These are phyloP conservation scores for Adansonia gregorii DNA, from an alignment of 441 rosid genomes.

Conservation along the genomic window DNA sequence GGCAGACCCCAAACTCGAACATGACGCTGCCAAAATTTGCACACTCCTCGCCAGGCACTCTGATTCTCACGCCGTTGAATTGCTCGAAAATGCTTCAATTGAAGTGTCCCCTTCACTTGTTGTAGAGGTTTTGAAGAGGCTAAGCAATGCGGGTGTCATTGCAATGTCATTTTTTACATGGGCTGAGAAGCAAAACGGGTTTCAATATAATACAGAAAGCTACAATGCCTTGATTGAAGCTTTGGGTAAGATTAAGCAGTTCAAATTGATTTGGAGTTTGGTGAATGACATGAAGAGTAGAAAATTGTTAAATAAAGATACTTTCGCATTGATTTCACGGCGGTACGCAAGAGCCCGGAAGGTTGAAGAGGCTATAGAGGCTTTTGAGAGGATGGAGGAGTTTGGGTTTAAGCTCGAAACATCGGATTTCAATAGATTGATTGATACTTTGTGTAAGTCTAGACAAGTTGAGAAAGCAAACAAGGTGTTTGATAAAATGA, in stretches of 20 bases:
- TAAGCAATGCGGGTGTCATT: slow-evolving; percentile 73
- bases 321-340: slow-evolving; percentile 71
- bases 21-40: slow-evolving; percentile 57
- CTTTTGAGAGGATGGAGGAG: slow-evolving; percentile 73
- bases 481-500: slow-evolving; percentile 82
- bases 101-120: slow-evolving; percentile 54
- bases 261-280: slow-evolving; percentile 60
- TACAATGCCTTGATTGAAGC: slow-evolving; percentile 78
- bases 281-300: slow-evolving; percentile 72
- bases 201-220: slow-evolving; percentile 54
- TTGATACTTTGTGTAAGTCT: slow-evolving; percentile 68
- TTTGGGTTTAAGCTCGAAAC: slow-evolving; percentile 63
- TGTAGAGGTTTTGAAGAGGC: slow-evolving; percentile 62
- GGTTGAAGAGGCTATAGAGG: slow-evolving; percentile 65
- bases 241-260: slow-evolving; percentile 82
- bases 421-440: slow-evolving; percentile 65
- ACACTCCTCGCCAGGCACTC: slow-evolving; percentile 43
- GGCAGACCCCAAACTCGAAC: slow-evolving; percentile 30
- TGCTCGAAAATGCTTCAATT: slow-evolving; percentile 48
- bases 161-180: slow-evolving; percentile 74
- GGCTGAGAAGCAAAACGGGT: slow-evolving; percentile 76
- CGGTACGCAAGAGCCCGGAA: slow-evolving; percentile 71
- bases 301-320: slow-evolving; percentile 60
- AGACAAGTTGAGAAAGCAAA: slow-evolving; percentile 71
- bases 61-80: slow-evolving; percentile 31